Evolutionary conservation across 306 rosid genomes (phyloP), one percentile per base, ranked within the genome.

Genomic region (Crataegus laevigata): DNA sequence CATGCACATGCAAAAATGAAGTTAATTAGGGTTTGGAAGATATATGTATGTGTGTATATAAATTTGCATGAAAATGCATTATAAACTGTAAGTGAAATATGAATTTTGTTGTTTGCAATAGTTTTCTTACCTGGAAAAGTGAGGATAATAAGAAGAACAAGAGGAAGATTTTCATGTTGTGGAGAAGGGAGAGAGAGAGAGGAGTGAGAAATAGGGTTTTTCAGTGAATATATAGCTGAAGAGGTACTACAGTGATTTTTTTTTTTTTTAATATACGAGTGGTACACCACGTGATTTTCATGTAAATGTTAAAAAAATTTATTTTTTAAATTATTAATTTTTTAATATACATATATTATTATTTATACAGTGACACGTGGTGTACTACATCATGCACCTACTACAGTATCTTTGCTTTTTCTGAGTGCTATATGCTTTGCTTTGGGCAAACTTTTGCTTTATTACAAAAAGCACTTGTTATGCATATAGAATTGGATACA

Each of bases 111-210:
- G 8, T 34, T 34, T 36, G 9, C 40, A 36, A 36, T 36, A 15
- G 34, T 19, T 40, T 68, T 77, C 87, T 84, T 87, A 89, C 93
- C 85, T 82, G 77, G 83, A 81, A 81, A 68, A 45, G 68, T 30
- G 85, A 84, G 96, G 89, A 80, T 50, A 80, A 84, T 68, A 85
- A 73, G 75, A 73, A 43, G 74, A 71, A 81, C 79, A 83, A 54
- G 84, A 73, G 66, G 77, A 80, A 82, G 63, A 69, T 29, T 50
- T 54, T 75, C 87, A 83, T 88, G 70, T 64, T 88, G 72, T 68
- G 43, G 12, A 40, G 24, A 55, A 28, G 58, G 15, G 47, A 74
- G 69, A 30, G 32, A 61, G 58, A 22, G 69, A 38, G 72, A 75
- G n/a, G 12, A 19, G 3, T 34, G 38, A 7, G 9, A 21, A 2